Evolutionary conservation across 1,139 yeast species (phyloP).

Genomic region (Taiozyma sp.): DNA sequence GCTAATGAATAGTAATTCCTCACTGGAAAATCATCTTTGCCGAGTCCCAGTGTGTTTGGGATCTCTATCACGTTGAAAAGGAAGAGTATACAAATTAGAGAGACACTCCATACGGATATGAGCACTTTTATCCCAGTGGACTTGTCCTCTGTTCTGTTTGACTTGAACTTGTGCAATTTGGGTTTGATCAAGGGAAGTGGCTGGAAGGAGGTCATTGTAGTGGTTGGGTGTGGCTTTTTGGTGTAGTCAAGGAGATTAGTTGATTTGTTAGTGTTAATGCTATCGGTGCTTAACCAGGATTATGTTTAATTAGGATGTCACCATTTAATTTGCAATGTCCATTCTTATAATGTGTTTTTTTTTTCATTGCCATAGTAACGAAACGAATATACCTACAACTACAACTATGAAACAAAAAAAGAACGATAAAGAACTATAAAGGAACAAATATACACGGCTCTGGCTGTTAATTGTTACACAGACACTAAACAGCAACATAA

Average conservation of each 20-base stretch:
- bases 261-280: too few species aligned
- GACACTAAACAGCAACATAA: conserved; percentile 5
- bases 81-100: background rate
- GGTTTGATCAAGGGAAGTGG: background rate
- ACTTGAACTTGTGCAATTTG: background rate
- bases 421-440: too few species aligned
- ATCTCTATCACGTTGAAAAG: background rate
- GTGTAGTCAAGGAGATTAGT: background rate
- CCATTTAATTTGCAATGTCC: too few species aligned
- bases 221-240: too few species aligned
- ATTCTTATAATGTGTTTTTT: too few species aligned
- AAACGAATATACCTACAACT: too few species aligned
- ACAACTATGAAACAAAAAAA: too few species aligned
- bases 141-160: background rate
- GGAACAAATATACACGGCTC: too few species aligned
- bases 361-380: too few species aligned
- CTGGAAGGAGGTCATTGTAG: background rate
- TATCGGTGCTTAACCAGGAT: too few species aligned
- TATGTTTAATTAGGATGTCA: too few species aligned
- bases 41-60: background rate
- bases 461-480: too few species aligned
- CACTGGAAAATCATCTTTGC: conserved; percentile 14
- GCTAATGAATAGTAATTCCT: conserved; percentile 21
- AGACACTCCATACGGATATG: background rate
- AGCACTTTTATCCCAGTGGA: background rate